Conservation (phyloP, 2,329 filamentous ascomycete species). For the Aureobasidium sp. region DNA sequence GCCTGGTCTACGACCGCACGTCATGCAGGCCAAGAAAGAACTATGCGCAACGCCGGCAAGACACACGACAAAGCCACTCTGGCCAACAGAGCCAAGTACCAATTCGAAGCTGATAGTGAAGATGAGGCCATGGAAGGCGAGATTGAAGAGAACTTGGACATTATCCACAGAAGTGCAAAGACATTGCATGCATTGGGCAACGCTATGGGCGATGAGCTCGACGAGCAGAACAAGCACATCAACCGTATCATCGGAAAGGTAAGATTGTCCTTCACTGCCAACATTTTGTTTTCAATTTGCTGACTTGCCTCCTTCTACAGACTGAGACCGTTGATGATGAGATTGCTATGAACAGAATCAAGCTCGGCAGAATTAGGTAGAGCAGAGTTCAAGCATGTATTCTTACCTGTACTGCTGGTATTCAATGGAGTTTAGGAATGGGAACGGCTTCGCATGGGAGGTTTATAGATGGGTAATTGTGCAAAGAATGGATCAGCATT, state of each 20-base stretch:
- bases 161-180: constrained; percentile 54
- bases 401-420: not conserved
- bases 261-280: constrained; percentile 15
- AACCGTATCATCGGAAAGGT: constrained; percentile 74
- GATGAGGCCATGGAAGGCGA: constrained; percentile 54
- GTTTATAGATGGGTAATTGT: constrained; percentile 8
- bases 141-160: constrained; percentile 50
- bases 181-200: constrained; percentile 66
- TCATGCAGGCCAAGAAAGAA: constrained; percentile 56
- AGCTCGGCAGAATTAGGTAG: constrained; percentile 56
- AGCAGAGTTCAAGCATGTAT: not conserved
- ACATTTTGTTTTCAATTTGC: not conserved
- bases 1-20: constrained; percentile 50
- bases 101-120: constrained; percentile 68
- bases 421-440: not conserved
- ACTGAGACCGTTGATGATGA: constrained; percentile 77
- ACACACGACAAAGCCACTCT: constrained; percentile 45
- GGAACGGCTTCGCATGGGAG: not conserved
- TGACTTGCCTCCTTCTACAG: constrained; percentile 31
- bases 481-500: not conserved
- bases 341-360: constrained; percentile 69
- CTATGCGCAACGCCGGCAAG: constrained; percentile 39
- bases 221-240: constrained; percentile 70
- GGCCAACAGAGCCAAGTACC: constrained; percentile 63
- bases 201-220: constrained; percentile 68